Conservation (phyloP, 148 eudicot genomes). For the Vaccinium vitisidaea region DNA sequence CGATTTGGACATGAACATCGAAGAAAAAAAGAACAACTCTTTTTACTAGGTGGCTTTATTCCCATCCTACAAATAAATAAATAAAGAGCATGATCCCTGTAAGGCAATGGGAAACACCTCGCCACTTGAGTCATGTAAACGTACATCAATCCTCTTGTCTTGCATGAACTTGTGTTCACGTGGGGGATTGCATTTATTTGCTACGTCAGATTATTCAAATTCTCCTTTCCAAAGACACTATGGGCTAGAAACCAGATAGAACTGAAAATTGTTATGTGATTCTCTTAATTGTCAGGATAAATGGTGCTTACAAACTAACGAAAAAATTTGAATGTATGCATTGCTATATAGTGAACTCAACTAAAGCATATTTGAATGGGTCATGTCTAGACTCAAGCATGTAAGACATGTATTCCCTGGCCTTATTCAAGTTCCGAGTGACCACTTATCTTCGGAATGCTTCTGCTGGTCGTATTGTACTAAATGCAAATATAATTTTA, state of each 20-base stretch:
- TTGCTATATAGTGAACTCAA: not conserved
- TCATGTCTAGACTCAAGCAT: not conserved
- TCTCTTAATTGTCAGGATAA: too few relatives aligned
- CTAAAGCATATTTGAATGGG: not conserved
- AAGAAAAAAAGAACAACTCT: not conserved
- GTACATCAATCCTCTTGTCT: not conserved
- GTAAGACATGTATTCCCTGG: not conserved
- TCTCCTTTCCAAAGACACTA: not conserved
- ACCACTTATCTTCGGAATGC: not conserved
- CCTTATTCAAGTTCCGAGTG: not conserved
- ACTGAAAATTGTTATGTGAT: not conserved
- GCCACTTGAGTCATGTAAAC: not conserved
- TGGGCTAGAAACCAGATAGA: not conserved
- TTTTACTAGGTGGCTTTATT: not conserved
- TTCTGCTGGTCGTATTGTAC: not conserved
- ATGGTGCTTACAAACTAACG: not conserved
- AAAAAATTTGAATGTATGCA: not conserved
- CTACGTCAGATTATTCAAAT: not conserved
- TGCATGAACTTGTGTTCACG: not conserved
- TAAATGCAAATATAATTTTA: not conserved
- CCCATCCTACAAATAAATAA: not conserved
- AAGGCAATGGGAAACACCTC: not conserved
- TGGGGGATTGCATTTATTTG: not conserved
- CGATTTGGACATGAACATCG: too few relatives aligned
- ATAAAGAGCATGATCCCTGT: not conserved